Base-by-base conservation (phyloP, 139 green algal species). In the Picochlorum sp. region DNA sequence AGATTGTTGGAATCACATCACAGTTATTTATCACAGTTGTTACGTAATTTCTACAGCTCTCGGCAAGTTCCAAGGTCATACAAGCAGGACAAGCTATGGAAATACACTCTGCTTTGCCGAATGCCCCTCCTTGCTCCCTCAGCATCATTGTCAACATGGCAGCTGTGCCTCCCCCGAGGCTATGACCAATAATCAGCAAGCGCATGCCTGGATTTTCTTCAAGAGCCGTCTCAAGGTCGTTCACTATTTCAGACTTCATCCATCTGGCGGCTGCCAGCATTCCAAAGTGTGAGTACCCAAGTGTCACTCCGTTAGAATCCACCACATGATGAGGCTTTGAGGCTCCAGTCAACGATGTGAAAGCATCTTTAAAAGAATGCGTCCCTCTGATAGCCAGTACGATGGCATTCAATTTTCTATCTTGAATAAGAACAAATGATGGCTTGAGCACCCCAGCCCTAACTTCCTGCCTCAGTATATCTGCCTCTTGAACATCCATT, bases 141-240 rank as follows among this genome's bases (percentile, higher is more conserved):
- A 81, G 49, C 86, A 94, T 92, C 81, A 89, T 93, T n/a, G 84
- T 90, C 18, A 95, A 74, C 68, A 94, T 67, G 4, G 81, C 87
- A 7, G 86, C 87, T 4, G 83, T 87, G 52, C 87, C 87, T 28
- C 74, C 87, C 3, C 87, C 87, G 72, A 95, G 78, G 8, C 78
- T 89, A 66, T 95, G 86, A 9, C 86, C 84, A 65, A 79, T 61
- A 22, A 83, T 54, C 20, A 47, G 39, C 8, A 67, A 43, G 6
- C 45, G 18, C 54, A 64, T 80, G 5, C 65, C 59, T 61, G 70
- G 25, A 50, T 81, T 65, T 6, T 45, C 55, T 33, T 20, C 52
- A 43, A 92, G 45, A 2, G 84, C 86, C 16, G 50, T 9, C 37
- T 64, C 33, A 64, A 91, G 56, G 26, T 78, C 61, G 18, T 55